Percentiles rank a stretch among this genome's conserved stretches.
These are phyloP conservation scores for Carnegiea gigantea DNA, from an alignment of 179 eudicot species.

Conservation along the genomic window DNA sequence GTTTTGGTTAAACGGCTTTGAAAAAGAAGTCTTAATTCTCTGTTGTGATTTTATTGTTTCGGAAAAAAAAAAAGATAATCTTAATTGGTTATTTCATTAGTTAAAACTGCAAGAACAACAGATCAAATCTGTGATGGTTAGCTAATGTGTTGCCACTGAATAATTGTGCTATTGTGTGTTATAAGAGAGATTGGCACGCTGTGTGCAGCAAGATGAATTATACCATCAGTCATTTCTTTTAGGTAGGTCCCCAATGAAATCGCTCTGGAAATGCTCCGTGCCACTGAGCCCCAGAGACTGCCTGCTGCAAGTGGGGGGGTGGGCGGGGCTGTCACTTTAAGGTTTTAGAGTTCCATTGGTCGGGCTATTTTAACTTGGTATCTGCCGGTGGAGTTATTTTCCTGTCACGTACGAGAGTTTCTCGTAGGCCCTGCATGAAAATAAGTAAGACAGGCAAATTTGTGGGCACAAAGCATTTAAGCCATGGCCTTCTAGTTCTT, in stretches of 20 bases:
- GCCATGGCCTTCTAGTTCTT: not conserved
- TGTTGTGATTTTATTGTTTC: not conserved
- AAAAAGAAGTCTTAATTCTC: not conserved
- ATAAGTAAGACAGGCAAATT: not conserved
- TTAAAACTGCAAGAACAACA: too few relatives aligned
- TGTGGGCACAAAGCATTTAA: not conserved
- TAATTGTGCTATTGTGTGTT: not conserved
- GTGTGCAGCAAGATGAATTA: not conserved
- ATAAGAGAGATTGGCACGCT: not conserved
- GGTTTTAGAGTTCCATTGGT: not conserved
- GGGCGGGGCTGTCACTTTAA: not conserved
- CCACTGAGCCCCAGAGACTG: not conserved
- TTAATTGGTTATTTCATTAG: not conserved
- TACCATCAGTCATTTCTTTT: not conserved
- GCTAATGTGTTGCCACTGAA: not conserved
- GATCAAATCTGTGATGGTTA: not conserved
- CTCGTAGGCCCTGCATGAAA: not conserved
- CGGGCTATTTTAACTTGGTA: not conserved
- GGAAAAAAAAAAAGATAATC: not conserved
- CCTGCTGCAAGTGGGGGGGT: not conserved
- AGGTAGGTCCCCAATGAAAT: not conserved
- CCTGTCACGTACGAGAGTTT: not conserved
- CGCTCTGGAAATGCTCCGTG: not conserved
- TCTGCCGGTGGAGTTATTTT: not conserved
- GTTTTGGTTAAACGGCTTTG: not conserved